Conservation (phyloP, 1,139 yeast species). For the Hemisphaericaspora subhashii region DNA sequence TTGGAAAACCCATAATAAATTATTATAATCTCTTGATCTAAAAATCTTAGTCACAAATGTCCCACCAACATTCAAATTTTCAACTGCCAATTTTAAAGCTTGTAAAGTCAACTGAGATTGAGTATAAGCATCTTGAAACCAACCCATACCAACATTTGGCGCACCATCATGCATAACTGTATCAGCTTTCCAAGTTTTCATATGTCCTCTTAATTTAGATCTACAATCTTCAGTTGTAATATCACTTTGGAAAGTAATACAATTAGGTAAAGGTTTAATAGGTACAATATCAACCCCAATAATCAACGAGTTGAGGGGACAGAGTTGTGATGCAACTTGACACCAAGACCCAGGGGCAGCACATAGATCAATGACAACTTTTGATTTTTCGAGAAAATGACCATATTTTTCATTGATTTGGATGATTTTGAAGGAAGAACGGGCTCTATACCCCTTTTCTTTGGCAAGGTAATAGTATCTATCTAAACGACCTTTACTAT, state of each 20-base stretch:
- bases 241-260: constrained; percentile 92
- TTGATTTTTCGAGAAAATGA: constrained; percentile 92
- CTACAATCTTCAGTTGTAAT: constrained; percentile 98
- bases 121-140: constrained; percentile 99
- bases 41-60: constrained; percentile 96
- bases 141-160: constrained; percentile 97
- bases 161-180: constrained; percentile 99
- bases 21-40: constrained; percentile 96
- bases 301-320: constrained; percentile 89
- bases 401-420: constrained; percentile 97
- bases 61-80: constrained; percentile 87
- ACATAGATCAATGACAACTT: constrained; percentile 95
- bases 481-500: constrained; percentile 98
- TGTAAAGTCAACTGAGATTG: constrained; percentile 94
- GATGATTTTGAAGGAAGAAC: constrained; percentile 94
- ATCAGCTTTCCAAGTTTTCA: constrained; percentile 99
- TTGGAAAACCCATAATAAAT: constrained; percentile 94
- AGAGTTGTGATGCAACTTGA: constrained; percentile 92
- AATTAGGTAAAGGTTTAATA: constrained; percentile 90
- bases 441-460: constrained; percentile 98
- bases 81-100: constrained; percentile 93
- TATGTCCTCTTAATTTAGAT: constrained; percentile 86
- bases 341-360: constrained; percentile 99
- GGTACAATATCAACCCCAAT: constrained; percentile 99
- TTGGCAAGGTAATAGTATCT: constrained; percentile 94